Percentiles rank a stretch among this genome's conserved stretches.
These are phyloP conservation scores for Stemphylium lycopersici DNA, from an alignment of 2,329 filamentous ascomycete genomes.

Conservation along the genomic window DNA sequence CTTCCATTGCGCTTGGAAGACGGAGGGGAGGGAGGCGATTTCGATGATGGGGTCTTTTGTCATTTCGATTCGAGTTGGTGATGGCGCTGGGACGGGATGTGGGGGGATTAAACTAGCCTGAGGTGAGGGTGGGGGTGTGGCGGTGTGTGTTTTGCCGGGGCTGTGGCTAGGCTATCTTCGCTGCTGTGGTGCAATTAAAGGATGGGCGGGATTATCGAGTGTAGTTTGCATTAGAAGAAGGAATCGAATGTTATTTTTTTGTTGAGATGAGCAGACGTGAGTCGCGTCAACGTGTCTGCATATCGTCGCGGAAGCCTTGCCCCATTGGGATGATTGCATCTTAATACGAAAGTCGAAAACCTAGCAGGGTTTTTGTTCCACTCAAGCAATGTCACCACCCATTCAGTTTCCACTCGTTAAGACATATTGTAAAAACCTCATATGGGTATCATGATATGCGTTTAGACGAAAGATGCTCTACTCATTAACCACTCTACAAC, in stretches of 20 bases:
- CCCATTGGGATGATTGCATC: background rate
- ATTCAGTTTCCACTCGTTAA: background rate
- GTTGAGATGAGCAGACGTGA: background rate
- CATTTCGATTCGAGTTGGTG: constrained; percentile 11
- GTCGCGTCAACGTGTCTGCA: background rate
- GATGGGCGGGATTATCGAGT: background rate
- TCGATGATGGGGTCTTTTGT: constrained; percentile 22
- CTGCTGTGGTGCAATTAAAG: background rate
- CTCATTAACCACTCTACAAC: constrained; percentile 25
- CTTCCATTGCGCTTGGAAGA: constrained; percentile 40
- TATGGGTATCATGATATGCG: constrained; percentile 11
- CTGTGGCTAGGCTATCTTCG: background rate
- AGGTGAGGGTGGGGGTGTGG: background rate
- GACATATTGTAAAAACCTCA: background rate
- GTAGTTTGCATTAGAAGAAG: background rate
- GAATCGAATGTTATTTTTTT: background rate
- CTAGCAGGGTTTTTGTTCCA: no score
- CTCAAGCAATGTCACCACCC: no score
- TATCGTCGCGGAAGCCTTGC: constrained; percentile 8
- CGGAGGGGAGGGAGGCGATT: constrained; percentile 33
- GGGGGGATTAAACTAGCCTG: background rate
- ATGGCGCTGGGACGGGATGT: background rate
- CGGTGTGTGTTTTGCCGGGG: background rate
- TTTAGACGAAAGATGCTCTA: constrained; percentile 4
- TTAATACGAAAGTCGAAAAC: background rate